phyloP scores from a whole-genome alignment of 768 basidiomycete genomes.

The Kwoniella sp. region DNA sequence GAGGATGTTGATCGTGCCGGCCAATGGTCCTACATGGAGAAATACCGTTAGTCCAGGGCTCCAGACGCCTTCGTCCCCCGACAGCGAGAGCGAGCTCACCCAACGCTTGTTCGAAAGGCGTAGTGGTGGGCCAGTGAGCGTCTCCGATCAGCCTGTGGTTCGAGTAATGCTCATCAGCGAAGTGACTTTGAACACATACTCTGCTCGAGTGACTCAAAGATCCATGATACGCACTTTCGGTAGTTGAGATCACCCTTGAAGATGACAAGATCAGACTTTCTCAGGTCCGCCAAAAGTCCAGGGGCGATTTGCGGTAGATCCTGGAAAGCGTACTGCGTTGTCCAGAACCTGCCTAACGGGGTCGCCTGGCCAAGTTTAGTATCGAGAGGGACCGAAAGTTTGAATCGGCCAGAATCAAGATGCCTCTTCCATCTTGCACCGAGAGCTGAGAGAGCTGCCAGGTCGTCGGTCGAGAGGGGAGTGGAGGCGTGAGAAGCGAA shows the following conservation, averaged over 20 bases:
- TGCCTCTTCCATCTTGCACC: constrained; percentile 73
- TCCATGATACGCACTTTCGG: constrained; percentile 68
- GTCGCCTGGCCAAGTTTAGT: constrained; percentile 64
- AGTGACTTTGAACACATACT: neutral
- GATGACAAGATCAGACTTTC: constrained; percentile 47
- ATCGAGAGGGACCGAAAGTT: constrained; percentile 68
- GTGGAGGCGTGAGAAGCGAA: constrained; percentile 62
- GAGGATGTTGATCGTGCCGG: constrained; percentile 75
- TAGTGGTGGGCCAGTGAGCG: constrained; percentile 80
- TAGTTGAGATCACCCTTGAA: constrained; percentile 69
- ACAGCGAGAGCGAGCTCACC: constrained; percentile 22
- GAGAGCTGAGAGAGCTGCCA: constrained; percentile 61
- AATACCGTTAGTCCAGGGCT: neutral
- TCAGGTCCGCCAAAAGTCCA: constrained; percentile 61
- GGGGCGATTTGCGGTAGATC: constrained; percentile 49
- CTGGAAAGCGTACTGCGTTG: constrained; percentile 54
- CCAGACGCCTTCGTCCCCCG: no score
- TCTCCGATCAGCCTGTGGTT: constrained; percentile 89
- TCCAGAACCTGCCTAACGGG: constrained; percentile 55
- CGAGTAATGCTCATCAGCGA: neutral
- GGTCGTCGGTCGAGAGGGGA: constrained; percentile 49
- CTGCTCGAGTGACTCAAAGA: neutral
- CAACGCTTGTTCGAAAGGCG: constrained; percentile 71
- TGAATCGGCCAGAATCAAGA: constrained; percentile 70
- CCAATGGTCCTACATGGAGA: constrained; percentile 67